Base-by-base conservation (phyloP, 108 stramenopile genomes). In the Pseudonitzschia multiseries region DNA sequence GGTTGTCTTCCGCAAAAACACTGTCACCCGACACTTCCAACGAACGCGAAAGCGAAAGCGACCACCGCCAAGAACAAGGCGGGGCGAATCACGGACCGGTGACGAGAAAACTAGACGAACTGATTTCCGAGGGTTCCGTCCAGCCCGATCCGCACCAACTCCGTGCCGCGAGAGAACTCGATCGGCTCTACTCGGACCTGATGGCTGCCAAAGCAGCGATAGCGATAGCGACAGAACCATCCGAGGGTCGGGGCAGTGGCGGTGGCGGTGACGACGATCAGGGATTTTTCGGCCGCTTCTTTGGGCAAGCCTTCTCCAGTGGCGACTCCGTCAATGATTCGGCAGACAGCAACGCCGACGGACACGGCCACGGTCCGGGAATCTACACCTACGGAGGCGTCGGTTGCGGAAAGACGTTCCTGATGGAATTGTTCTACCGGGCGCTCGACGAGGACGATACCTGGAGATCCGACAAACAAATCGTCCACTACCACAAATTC, bases 401-500 rank as follows among this genome's bases (percentile, higher is more conserved):
- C 20, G 98, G 98, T 12, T 96, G 94, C 69, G 99, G 99, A 0
- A 99, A 99, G 72, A 98, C 99, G 2, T 94, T 96, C 63, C 78
- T 93, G 72, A 99, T 98, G 98, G 88, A 98, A 76, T 43, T 97
- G 53, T 97, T 99, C 72, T 97, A 84, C 72, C 71, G 91, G 61
- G 78, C 86, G 29, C 69, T 94, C 10, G 77, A 80, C 31, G 13
- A 65, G 12, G 36, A 62, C 29, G 28, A 31, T 14, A 40, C 26
- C 13, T 77, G 79, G 71, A 48, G 42, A 22, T 21, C 64, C 3
- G 66, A 74, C 56, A 96, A 93, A 71, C 96, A 98, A 83, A 89
- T 93, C 57, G 95, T 98, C 20, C 99, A 99, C 72, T 99, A 97
- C 76, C 94, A 98, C 82, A 89, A 96, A 80, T 99, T 99, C 86